Evolutionary conservation across 345 rosid species (phyloP), one percentile per base, ranked within the genome.

Genomic region (Eucalyptus coolabah): DNA sequence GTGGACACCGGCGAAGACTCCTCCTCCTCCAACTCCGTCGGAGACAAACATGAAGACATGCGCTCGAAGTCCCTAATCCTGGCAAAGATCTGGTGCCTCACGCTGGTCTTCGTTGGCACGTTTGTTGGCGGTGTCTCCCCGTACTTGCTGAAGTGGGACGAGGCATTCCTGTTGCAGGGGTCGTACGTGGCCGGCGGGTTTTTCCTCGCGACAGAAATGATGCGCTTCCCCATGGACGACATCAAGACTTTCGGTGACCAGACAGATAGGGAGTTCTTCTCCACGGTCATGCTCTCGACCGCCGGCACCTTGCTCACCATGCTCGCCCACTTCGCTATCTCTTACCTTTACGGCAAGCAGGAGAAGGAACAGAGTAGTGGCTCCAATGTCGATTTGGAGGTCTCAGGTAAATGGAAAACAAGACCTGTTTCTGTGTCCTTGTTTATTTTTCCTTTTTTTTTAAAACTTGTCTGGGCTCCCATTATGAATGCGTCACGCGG

Each of bases 151-250:
- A 94, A 94, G 85, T 96, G 99, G 99, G 96, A 95, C 87, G 95
- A 96, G 91, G 97, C 94, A 40, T 95, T 96, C 87, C 86, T 96
- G 91, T 95, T 96, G 50, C 32, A 96, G 69, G 98, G 99, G 50
- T 95, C 99, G 23, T 98, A 96, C 90, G 94, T 96, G 89, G 97
- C 98, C 15, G 95, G 98, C 7, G 98, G 99, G 12, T 98, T 96
- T 89, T 97, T 97, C 85, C 91, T 96, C n/a, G 99, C 95, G 51
- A 96, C 99, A 16, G 97, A 95, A 56, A 34, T 95, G 95, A 96
- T 97, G 98, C 99, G 97, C 89, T 97, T 96, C 90, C 90, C 97
- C 91, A 91, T 96, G 15, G 99, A 97, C 89, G 95, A 96, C 9
- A 94, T 95, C 86, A 95, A 95, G 90, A 96, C 96, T 32, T 95